A percentile compares a stretch with the other conserved stretches of the same genome.
These are phyloP conservation scores for Euclidium syriacum DNA, from an alignment of 345 rosid genomes.

Conservation along the genomic window DNA sequence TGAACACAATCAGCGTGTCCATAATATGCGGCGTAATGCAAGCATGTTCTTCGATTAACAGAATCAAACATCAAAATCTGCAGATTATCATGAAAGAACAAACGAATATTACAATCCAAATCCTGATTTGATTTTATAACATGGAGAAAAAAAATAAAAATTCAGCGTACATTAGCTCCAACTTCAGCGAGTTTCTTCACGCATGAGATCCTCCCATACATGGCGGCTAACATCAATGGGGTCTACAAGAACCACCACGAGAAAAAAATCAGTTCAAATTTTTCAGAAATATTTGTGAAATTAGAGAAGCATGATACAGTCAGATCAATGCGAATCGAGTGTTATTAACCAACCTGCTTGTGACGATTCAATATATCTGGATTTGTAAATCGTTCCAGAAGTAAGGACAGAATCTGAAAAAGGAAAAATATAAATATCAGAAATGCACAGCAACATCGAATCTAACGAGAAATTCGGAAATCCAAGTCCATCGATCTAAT, in stretches of 20 bases:
- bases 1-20: conserved; percentile 81
- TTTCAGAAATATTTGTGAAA: background rate
- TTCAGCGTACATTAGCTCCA: conserved; percentile 81
- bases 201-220: conserved; percentile 84
- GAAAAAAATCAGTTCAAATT: background rate
- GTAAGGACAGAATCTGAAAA: conserved; percentile 66
- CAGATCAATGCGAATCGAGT: conserved; percentile 9
- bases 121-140: background rate
- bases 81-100: background rate
- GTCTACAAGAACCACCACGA: conserved; percentile 39
- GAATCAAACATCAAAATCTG: conserved; percentile 97
- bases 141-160: background rate
- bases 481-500: background rate
- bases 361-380: conserved; percentile 84
- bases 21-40: conserved; percentile 92
- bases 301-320: background rate
- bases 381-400: conserved; percentile 65
- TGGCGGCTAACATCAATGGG: conserved; percentile 97
- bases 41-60: conserved; percentile 77
- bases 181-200: conserved; percentile 82
- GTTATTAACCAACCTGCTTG: conserved; percentile 71
- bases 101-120: background rate
- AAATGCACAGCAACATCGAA: conserved; percentile 13
- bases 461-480: background rate
- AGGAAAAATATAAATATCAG: background rate